Percentiles rank a stretch among this genome's conserved stretches.
These are phyloP conservation scores for Paralagenidium karlingii DNA, from an alignment of 352 stramenopile species.

Conservation along the genomic window DNA sequence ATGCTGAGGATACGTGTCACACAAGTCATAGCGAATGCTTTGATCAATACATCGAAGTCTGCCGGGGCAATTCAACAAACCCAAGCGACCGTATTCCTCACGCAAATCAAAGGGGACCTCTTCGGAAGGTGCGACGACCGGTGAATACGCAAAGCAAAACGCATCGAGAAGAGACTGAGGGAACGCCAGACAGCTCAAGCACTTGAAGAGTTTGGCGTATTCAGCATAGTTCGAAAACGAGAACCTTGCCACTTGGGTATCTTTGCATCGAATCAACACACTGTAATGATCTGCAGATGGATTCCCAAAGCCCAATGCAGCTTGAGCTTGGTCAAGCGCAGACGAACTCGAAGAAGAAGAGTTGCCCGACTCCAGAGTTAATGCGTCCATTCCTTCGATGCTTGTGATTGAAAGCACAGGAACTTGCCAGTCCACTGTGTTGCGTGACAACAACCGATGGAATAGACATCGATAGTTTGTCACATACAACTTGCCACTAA, in stretches of 20 bases:
- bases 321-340: constrained; percentile 43
- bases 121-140: constrained; percentile 55
- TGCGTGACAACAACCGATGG: constrained; percentile 25
- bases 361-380: constrained; percentile 3
- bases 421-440: constrained; percentile 61
- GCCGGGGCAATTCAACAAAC: constrained; percentile 47
- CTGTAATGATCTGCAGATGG: constrained; percentile 29
- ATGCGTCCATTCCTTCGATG: constrained; percentile 37
- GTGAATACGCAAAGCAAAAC: constrained; percentile 73
- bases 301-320: constrained; percentile 28
- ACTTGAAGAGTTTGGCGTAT: constrained; percentile 70
- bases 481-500: constrained; percentile 65
- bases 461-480: constrained; percentile 81
- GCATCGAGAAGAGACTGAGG: constrained; percentile 56
- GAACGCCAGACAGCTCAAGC: constrained; percentile 59
- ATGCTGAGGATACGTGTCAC: constrained; percentile 90
- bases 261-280: constrained; percentile 69
- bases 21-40: constrained; percentile 70
- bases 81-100: constrained; percentile 66
- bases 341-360: constrained; percentile 10
- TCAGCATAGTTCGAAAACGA: constrained; percentile 59
- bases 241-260: constrained; percentile 48
- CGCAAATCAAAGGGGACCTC: constrained; percentile 69
- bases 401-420: constrained; percentile 63
- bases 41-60: constrained; percentile 70